Evolutionary conservation across 1,284 basidiomycete species (phyloP).

Genomic region (Leccinum angustisporum): DNA sequence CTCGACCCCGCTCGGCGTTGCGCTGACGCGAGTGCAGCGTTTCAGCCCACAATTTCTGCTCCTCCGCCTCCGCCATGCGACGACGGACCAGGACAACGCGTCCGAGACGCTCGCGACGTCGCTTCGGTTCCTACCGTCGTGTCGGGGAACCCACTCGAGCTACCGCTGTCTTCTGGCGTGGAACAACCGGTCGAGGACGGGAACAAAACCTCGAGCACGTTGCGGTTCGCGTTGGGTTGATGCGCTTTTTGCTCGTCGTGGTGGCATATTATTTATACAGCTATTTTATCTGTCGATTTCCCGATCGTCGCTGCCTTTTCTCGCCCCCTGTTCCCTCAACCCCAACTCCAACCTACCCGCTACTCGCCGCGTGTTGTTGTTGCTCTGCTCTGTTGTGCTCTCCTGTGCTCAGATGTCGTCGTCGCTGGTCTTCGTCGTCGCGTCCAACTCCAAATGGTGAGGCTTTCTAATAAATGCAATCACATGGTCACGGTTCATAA

Average conservation of each 20-base stretch:
- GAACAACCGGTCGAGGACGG: conserved; percentile 26
- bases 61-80: conserved; percentile 81
- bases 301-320: neutral
- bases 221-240: conserved; percentile 32
- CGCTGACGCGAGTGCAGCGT: conserved; percentile 49
- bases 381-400: neutral
- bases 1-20: neutral
- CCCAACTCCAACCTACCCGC: neutral
- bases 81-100: conserved; percentile 83
- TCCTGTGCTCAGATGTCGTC: neutral
- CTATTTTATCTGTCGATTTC: conserved; percentile 19
- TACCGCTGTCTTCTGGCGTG: conserved; percentile 11
- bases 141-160: conserved; percentile 10
- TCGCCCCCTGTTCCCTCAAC: neutral
- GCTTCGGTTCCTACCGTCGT: conserved; percentile 18
- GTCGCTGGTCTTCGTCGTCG: neutral
- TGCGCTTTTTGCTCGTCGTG: neutral
- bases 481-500: neutral
- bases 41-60: conserved; percentile 84
- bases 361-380: neutral
- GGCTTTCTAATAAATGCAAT: neutral
- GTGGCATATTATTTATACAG: conserved; percentile 26
- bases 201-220: conserved; percentile 29
- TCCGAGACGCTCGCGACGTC: conserved; percentile 81
- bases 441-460: neutral